A percentile compares a stretch with the other conserved stretches of the same genome.
phyloP scores from a whole-genome alignment of 352 stramenopile genomes.

The Pythium phragmiticola region DNA sequence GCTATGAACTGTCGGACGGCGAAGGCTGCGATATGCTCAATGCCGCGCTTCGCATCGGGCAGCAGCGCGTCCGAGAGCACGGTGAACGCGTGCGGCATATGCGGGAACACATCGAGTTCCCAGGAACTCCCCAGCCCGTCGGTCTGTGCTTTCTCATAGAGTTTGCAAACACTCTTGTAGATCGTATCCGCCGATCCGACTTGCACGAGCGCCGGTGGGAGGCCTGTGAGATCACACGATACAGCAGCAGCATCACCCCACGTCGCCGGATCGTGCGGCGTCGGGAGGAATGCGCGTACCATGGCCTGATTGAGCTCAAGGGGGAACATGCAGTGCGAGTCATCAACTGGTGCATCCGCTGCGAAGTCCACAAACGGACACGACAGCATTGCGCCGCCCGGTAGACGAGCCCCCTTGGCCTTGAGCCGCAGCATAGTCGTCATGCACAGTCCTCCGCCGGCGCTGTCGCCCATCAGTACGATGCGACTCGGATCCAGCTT shows the following conservation, averaged over 20 bases:
- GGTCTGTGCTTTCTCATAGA: constrained; percentile 33
- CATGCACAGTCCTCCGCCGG: constrained; percentile 45
- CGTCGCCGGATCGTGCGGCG: constrained; percentile 1
- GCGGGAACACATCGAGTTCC: constrained; percentile 47
- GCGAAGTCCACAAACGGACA: constrained; percentile 55
- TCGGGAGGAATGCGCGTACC: constrained; percentile 30
- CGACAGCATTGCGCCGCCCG: constrained; percentile 37
- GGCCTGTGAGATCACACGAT: constrained; percentile 35
- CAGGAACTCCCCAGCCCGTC: constrained; percentile 29
- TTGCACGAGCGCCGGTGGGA: constrained; percentile 51
- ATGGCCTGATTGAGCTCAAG: constrained; percentile 40
- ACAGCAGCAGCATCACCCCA: constrained; percentile 44
- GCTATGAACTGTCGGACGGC: constrained; percentile 20
- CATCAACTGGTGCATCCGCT: constrained; percentile 26
- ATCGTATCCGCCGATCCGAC: constrained; percentile 51
- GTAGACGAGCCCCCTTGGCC: constrained; percentile 24
- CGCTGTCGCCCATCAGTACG: constrained; percentile 51
- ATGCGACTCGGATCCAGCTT: constrained; percentile 32
- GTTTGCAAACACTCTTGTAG: constrained; percentile 38
- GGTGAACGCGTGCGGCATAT: constrained; percentile 68
- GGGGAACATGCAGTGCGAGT: constrained; percentile 51
- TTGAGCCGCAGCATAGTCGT: constrained; percentile 44
- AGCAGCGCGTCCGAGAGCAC: constrained; percentile 47
- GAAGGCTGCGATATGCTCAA: constrained; percentile 45
- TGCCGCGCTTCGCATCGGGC: constrained; percentile 44